Evolutionary conservation across 1,284 basidiomycete genomes (phyloP), one percentile per base, ranked within the genome.

Genomic region (Leucoagaricus sp.): DNA sequence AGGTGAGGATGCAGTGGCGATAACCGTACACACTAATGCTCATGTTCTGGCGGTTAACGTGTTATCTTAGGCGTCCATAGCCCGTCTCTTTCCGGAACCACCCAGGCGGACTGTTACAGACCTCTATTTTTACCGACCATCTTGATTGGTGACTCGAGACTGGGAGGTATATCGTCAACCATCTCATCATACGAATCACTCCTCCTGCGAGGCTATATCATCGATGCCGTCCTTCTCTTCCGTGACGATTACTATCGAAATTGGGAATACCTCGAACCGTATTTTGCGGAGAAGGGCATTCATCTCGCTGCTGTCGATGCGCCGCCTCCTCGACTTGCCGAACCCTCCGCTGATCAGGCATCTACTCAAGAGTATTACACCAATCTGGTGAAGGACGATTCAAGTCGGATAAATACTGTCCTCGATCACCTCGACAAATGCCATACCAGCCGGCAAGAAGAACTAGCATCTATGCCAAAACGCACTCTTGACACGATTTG

Each of bases 91-190:
- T 89, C 89, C 1, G 95, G 95, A 0, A 86, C 88, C 1, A 93
- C 93, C 2, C 96, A 98, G 71, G 81, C 85, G 13, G 93, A 95
- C 53, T 83, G 84, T 29, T 95, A 94, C 65, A 83, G 95, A 1
- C 86, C 93, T 1, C 82, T 93, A 26, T 92, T 92, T 59, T 80
- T 98, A 1, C 96, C 96, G 0, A 91, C 90, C 0, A 76, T 98
- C 57, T 82, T 99, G 3, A 78, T 99, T 38, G 96, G 93, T 0
- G 94, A 96, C 53, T 85, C 91, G 0, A 87, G 86, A 57, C 86
- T 99, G 1, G 96, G 96, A 15, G 96, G 96, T 1, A 98, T 98
- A 60, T 96, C 94, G 15, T 91, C 95, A 0, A 98, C 96, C 0
- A 87, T 98, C 56, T 86, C 94, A 0, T 87, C 96, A 0, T 98